Base-by-base conservation (phyloP, 192 early-diverging fungal species). In the Coemansia reversa region DNA sequence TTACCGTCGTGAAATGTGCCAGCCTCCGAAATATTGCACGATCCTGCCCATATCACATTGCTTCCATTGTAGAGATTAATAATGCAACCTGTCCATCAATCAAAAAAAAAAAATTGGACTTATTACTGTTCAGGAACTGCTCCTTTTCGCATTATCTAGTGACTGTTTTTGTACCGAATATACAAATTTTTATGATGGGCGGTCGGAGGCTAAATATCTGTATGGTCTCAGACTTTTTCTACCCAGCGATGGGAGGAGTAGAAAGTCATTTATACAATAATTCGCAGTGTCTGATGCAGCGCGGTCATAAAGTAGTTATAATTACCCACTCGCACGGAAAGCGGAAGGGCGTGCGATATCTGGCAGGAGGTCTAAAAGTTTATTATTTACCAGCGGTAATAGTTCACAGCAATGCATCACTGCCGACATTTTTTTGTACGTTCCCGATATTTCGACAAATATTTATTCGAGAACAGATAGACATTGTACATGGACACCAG, bases 221-320 rank as follows among this genome's bases (percentile, higher is more conserved):
- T 72, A 92, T 98, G 87, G 94, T 96, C 4, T 95, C 92, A 6
- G 97, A 99, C 80, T 97, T 98, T 75, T 97, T 98, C 80, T 98
- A 94, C 73, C 97, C 97, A 25, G 95, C 92, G 63, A 87, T 94
- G 68, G 97, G 97, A 52, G 97, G 97, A 12, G 92, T 99, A 9
- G 97, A 99, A 70, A 87, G 86, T 35, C 97, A 99, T 77, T 75
- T 98, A 24, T 96, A 93, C 69, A 90, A 92, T 70, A 85, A 96
- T 42, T 92, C 95, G 27, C 91, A 93, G 75, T 85, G 90, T 63
- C 83, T 99, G 25, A 91, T 94, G 51, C 86, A 84, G 67, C 87
- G 93, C 3, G 97, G 94, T 4, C 97, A 98, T 79, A 96, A 95
- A 81, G 94, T 98, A 28, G 82, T 98, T 29, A 92, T 99, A 28